Conservation (phyloP, 1,139 yeast genomes). For the Taphrina sp. region DNA sequence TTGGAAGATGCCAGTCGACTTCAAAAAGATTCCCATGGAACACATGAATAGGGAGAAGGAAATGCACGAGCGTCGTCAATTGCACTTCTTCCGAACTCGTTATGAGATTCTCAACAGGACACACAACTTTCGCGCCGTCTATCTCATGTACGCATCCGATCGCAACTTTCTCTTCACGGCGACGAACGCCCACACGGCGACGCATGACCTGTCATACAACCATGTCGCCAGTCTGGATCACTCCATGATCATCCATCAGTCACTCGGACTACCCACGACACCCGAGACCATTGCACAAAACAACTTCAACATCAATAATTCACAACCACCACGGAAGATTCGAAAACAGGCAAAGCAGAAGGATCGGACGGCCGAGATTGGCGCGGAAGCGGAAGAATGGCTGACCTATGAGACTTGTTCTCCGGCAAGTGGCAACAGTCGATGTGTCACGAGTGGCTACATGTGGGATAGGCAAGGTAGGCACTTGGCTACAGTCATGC, state of each 20-base stretch:
- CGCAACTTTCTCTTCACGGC: constrained; percentile 30
- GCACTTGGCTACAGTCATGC: constrained; percentile 29
- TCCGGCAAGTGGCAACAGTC: constrained; percentile 22
- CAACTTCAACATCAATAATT: not conserved
- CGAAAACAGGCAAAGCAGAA: no score
- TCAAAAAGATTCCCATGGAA: constrained; percentile 17
- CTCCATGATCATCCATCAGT: constrained; percentile 19
- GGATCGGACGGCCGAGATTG: no score
- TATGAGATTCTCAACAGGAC: constrained; percentile 9
- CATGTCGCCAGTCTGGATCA: constrained; percentile 27
- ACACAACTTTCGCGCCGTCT: constrained; percentile 28
- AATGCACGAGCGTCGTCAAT: constrained; percentile 20
- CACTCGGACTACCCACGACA: constrained; percentile 21
- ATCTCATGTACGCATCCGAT: constrained; percentile 26
- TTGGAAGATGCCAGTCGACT: constrained; percentile 29
- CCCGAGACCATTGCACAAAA: not conserved
- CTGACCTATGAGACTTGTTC: constrained; percentile 23
- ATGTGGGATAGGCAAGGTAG: constrained; percentile 25
- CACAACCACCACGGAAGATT: not conserved
- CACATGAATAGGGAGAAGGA: constrained; percentile 6
- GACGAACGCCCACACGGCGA: constrained; percentile 27
- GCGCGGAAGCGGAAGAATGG: constrained; percentile 8
- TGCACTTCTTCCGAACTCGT: constrained; percentile 21
- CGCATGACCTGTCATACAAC: constrained; percentile 2
- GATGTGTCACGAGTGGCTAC: constrained; percentile 26